Percentiles rank a stretch among this genome's conserved stretches.
Conservation (phyloP, 352 stramenopile genomes). For the Bremia lactucae region DNA sequence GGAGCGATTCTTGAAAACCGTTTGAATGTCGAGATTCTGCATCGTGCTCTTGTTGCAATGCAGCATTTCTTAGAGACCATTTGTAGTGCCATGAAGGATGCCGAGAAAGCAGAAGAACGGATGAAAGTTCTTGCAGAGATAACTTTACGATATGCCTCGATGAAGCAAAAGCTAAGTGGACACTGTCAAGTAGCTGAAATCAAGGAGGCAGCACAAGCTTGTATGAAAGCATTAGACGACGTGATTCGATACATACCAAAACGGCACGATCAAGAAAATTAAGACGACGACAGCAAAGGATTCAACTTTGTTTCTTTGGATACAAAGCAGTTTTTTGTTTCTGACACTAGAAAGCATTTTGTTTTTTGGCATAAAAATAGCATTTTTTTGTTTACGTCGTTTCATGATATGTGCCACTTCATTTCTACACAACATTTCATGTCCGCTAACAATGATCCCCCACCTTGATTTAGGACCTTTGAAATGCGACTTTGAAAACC, state of each 20-base stretch:
- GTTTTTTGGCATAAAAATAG: too few species aligned
- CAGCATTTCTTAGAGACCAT: conserved; percentile 63
- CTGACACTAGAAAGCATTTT: too few species aligned
- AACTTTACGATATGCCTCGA: conserved; percentile 17
- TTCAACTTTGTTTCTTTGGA: too few species aligned
- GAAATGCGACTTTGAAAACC: neutral
- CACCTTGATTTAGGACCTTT: too few species aligned
- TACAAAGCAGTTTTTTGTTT: too few species aligned
- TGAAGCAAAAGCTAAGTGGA: conserved; percentile 32
- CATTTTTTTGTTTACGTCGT: too few species aligned
- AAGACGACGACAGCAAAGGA: conserved; percentile 6
- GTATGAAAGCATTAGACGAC: conserved; percentile 30
- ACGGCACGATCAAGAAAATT: neutral
- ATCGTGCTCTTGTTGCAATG: conserved; percentile 62
- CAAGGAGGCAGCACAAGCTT: conserved; percentile 40
- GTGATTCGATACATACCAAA: conserved; percentile 6
- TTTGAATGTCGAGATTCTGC: conserved; percentile 53
- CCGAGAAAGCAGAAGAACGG: conserved; percentile 38
- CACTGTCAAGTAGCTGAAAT: conserved; percentile 14
- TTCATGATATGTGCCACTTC: neutral
- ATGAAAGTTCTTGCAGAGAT: conserved; percentile 30
- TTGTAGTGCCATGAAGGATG: conserved; percentile 22
- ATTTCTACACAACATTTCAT: neutral
- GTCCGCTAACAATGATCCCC: too few species aligned
- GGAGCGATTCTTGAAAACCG: conserved; percentile 36